phyloP scores from a whole-genome alignment of 345 rosid species.

The Eucalyptus fibrosa region DNA sequence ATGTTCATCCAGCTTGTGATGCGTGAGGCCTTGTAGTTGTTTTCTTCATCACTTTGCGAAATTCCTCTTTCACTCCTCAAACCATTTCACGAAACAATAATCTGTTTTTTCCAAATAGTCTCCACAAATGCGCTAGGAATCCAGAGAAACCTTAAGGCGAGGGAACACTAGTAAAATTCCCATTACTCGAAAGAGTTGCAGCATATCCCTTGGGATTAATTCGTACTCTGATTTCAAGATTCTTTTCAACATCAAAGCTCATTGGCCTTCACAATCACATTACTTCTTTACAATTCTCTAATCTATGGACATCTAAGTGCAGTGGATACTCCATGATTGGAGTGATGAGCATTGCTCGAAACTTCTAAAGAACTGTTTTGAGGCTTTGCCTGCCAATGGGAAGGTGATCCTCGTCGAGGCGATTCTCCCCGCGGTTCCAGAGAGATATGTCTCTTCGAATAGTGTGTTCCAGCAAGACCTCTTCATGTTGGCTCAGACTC shows the following conservation, averaged over 20 bases:
- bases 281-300: not conserved
- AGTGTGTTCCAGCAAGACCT: conserved; percentile 24
- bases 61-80: not conserved
- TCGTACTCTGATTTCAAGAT: not conserved
- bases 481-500: conserved; percentile 21
- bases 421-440: conserved; percentile 11
- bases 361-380: conserved; percentile 32
- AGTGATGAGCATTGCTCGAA: conserved; percentile 25
- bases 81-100: not conserved
- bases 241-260: not conserved
- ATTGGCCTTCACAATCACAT: not conserved
- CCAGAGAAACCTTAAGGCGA: not conserved
- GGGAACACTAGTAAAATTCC: not conserved
- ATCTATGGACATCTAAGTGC: not conserved
- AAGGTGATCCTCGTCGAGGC: conserved; percentile 30
- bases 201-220: not conserved
- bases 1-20: not conserved
- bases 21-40: not conserved
- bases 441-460: conserved; percentile 8
- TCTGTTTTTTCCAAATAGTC: not conserved
- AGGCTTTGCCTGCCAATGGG: conserved; percentile 20
- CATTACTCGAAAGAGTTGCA: not conserved
- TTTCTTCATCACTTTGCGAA: not conserved
- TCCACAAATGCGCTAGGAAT: not conserved
- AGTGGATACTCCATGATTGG: conserved; percentile 38